Conservation (phyloP, 768 basidiomycete genomes). For the Rhodotorula kratochvilovae region DNA sequence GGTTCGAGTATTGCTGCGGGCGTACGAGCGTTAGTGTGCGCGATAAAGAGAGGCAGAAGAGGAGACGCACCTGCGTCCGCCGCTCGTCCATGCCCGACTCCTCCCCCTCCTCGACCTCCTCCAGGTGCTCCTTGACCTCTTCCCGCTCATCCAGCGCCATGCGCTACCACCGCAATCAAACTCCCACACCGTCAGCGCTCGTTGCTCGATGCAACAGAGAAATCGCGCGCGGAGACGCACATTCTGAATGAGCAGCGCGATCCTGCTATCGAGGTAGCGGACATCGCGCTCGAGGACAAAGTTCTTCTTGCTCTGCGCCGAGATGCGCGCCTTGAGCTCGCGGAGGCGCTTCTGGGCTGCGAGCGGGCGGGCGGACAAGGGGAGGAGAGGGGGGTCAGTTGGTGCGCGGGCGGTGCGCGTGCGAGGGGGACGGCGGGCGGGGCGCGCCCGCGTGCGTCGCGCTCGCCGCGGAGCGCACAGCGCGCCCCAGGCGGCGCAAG, state of each 20-base stretch:
- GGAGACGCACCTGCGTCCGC: constrained; percentile 55
- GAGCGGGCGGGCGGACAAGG: background rate
- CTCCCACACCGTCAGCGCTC: too few relatives aligned
- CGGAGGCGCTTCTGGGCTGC: constrained; percentile 92
- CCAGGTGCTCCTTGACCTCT: constrained; percentile 59
- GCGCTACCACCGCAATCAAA: too few relatives aligned
- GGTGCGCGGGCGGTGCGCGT: too few relatives aligned
- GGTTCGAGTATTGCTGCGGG: constrained; percentile 85
- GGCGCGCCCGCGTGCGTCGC: too few relatives aligned
- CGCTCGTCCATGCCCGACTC: constrained; percentile 92
- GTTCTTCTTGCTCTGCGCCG: constrained; percentile 98
- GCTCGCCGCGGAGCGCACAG: too few relatives aligned
- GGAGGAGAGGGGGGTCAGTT: background rate
- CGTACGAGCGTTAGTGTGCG: background rate
- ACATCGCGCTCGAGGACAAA: constrained; percentile 98
- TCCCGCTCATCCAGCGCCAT: constrained; percentile 42
- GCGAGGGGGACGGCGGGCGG: too few relatives aligned
- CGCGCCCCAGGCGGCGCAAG: too few relatives aligned
- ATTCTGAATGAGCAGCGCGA: constrained; percentile 95
- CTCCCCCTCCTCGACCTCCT: constrained; percentile 89
- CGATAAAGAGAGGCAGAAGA: background rate
- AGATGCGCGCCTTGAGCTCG: constrained; percentile 93
- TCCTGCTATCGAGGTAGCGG: constrained; percentile 92
- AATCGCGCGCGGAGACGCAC: constrained; percentile 57
- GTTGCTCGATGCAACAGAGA: background rate